Evolutionary conservation across 192 early-diverging fungal species (phyloP), one percentile per base, ranked within the genome.

Genomic region (Linnemannia exigua): DNA sequence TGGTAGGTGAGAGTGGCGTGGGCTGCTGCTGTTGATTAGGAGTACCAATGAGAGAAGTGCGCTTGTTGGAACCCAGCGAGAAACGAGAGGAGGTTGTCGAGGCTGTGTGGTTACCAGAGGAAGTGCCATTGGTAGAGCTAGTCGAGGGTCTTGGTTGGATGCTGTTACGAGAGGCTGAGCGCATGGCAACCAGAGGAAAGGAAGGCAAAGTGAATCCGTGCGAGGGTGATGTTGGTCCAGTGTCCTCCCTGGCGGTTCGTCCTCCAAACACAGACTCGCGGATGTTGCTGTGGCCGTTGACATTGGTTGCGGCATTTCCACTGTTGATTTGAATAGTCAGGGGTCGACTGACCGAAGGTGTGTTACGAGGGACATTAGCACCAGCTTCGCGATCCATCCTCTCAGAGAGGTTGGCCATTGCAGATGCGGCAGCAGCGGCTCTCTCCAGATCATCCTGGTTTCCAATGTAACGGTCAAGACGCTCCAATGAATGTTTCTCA

Each of bases 251-350:
- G 0, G 74, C 28, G 31, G 82, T 85, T 19, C 82, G 77, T 72
- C 82, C 82, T 48, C 84, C 84, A 80, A 86, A 86, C 22, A 86
- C 84, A 16, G 84, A 86, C 35, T 86, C 84, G 1, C 84, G 84
- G 12, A 86, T 79, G 44, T 75, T 79, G 22, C 37, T 77, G 38
- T 70, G 76, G 20, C 47, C 67, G 9, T 58, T 66, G 19, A 25
- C 28, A 33, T 51, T 72, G 33, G 25, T 58, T 9, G 36, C n/a
- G 28, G 51, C 41, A 31, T 72, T 41, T 20, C 52, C 58, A 31
- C 61, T 74, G 25, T 77, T 72, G 33, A 31, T 51, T 31, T 79
- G 77, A 46, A 66, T 79, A 0, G 73, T 46, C 14, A 67, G 70
- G 25, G 73, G 22, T 46, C 72, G 70, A 54, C 17, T 3, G 69